Base-by-base conservation (phyloP, 306 rosid species). In the Prunus dulcis region DNA sequence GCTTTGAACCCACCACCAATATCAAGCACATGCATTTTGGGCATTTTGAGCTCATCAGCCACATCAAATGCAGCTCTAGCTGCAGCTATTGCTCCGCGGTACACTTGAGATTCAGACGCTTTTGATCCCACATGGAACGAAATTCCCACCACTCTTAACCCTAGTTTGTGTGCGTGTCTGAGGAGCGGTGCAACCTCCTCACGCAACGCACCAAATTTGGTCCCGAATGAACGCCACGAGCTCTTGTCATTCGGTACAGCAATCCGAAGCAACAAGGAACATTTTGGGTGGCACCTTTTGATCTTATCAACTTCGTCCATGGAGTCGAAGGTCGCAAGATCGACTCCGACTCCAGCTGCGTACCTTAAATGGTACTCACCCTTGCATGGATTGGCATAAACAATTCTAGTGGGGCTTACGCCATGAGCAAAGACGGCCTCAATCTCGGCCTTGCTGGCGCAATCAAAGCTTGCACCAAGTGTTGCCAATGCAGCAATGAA, bases 301-400 rank as follows among this genome's bases (percentile, higher is more conserved):
- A 76, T 76, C 79, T 76, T 76, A 2, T 41, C 9, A 2, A 76
- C 28, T 66, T 76, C 79, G 10, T 25, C 73, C 46, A 20, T 20
- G 2, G 79, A 66, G 43, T 76, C 79, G 13, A 76, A 76, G 12
- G 73, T 76, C 1, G 55, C 12, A 30, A 76, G 47, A n/a, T 76
- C 38, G 23, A 23, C 23, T 23, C 23, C 23, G 23, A 23, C 23
- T 23, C 23, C 23, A 23, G 23, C 23, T 23, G 23, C 23, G 23
- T 23, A 23, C 23, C 23, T 23, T 23, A 23, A 23, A 23, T 23
- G 23, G 23, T 23, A 23, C 23, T 23, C 23, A 23, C 23, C 23
- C 23, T 23, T 23, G 23, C 23, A 23, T 23, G 23, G 23, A 23
- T 23, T 23, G 23, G 23, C 23, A 23, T 23, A 23, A 23, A 23